phyloP scores from a whole-genome alignment of 2,329 filamentous ascomycete species.

The Fusarium sp. region DNA sequence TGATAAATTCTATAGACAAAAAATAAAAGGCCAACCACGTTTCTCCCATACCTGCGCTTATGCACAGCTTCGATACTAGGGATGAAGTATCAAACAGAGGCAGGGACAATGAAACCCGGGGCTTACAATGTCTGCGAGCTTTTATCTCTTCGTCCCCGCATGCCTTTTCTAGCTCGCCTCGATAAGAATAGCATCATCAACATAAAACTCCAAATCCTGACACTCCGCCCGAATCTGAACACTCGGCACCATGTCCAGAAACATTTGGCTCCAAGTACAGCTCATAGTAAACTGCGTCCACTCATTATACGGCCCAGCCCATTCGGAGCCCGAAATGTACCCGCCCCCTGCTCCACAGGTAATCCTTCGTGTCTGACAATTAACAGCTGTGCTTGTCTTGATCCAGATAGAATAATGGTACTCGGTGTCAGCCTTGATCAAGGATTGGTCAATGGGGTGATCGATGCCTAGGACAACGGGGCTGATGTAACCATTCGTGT shows the following conservation, averaged over 20 bases:
- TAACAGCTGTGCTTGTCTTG: background rate
- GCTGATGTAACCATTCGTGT: background rate
- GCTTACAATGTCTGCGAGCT: background rate
- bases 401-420: background rate
- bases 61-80: rapidly evolving
- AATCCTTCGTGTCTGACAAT: background rate
- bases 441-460: background rate
- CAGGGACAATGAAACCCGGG: rapidly evolving
- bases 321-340: background rate
- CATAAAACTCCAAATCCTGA: background rate
- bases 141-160: background rate
- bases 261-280: background rate
- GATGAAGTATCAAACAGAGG: too few relatives aligned
- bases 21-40: background rate
- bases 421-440: background rate
- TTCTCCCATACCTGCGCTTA: rapidly evolving
- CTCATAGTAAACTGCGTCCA: background rate
- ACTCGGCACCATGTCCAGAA: background rate
- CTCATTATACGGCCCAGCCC: background rate
- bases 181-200: background rate
- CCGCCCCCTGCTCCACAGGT: background rate
- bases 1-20: background rate
- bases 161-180: background rate
- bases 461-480: background rate
- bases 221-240: background rate